Evolutionary conservation across 75 land plant species (phyloP), one percentile per base, ranked within the genome.

Genomic region (Cupressus sempervirens): DNA sequence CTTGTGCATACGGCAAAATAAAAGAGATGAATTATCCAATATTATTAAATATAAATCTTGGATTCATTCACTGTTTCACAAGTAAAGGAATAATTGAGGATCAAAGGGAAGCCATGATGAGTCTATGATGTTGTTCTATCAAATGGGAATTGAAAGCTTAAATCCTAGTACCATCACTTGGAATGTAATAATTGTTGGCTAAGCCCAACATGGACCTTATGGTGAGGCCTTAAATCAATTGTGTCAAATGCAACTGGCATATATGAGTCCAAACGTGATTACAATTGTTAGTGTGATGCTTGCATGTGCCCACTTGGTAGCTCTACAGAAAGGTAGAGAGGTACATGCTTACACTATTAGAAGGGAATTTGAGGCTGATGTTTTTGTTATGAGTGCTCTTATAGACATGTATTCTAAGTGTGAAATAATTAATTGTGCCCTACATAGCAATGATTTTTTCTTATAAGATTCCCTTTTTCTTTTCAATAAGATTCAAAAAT

Each of bases 301-400:
- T 38, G 79, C 79, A 88, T 89, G 88, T 82, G 87, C 86, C 8
- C 45, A 65, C 1, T 86, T 89, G 23, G 85, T 46, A 30, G 84
- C 84, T 23, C 82, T 85, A 54, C 62, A 86, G 45, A 85, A 85
- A 34, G 90, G 92, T 11, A 91, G 74, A 85, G 87, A 87, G 85
- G 76, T 91, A 30, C 92, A 91, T 86, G 85, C 41, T 3, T 26
- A 77, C 11, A 43, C 43, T 35, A 41, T 77, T 43, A 52, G 89
- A 84, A 43, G 54, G 67, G 82, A 84, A 81, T 81, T 74, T 4
- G 54, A 70, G 43, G 89, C 84, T 41, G 94, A 91, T 70, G 89
- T 93, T 82, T 89, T 88, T 45, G 29, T 87, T 46, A 86, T 87
- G 90, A 91, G 88, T 15, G 82, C 88, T 10, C 84, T 91, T 87